These are phyloP conservation scores for Raddia distichophylla DNA, from an alignment of 176 grass and related monocot genomes.

Conservation along the genomic window DNA sequence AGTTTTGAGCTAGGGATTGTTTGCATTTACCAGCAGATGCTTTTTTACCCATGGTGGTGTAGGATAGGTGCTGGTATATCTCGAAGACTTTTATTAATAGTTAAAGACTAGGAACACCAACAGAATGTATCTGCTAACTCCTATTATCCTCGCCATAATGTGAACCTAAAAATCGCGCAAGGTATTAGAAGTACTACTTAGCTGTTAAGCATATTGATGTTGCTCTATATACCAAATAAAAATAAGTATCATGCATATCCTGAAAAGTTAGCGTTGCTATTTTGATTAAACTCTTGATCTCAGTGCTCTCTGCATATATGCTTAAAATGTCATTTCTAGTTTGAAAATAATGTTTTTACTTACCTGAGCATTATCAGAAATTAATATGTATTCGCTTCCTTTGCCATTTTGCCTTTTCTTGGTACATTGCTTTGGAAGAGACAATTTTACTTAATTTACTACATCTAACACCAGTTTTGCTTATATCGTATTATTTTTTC, in stretches of 20 bases:
- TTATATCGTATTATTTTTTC: neutral
- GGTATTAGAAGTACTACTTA: neutral
- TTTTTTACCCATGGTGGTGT: neutral
- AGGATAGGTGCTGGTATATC: neutral
- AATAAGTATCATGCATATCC: too few relatives aligned
- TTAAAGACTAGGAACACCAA: conserved; percentile 1
- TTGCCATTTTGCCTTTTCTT: neutral
- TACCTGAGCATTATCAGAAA: neutral
- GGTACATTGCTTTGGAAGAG: neutral
- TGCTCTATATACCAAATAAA: too few relatives aligned
- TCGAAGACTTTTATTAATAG: neutral
- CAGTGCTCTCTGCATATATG: conserved; percentile 22
- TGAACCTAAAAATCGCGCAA: neutral
- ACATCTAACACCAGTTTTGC: neutral
- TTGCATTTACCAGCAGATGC: conserved; percentile 4
- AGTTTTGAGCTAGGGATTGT: neutral
- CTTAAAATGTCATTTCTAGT: conserved; percentile 3
- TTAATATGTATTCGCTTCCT: conserved; percentile 21
- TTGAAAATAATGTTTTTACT: conserved; percentile 27
- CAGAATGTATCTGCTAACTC: neutral
- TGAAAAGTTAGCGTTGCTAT: conserved; percentile 16
- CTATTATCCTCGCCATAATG: neutral
- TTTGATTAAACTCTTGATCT: neutral
- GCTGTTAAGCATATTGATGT: too few relatives aligned
- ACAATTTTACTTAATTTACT: conserved; percentile 23